Base-by-base conservation (phyloP, 345 rosid species). In the Eucalyptus pauciflora region DNA sequence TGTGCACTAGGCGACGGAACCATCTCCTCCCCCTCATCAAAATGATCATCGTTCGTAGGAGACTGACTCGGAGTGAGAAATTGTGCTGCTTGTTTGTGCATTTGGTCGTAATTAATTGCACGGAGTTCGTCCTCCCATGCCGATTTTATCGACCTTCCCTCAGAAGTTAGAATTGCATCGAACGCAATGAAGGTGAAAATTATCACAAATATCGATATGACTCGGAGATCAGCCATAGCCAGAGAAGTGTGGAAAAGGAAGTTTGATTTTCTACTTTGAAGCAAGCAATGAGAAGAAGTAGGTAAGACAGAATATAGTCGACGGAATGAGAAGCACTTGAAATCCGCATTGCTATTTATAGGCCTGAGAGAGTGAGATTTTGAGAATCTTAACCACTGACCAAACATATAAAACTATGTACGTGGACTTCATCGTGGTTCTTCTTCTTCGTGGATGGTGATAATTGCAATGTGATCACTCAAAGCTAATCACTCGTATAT, bases 131-230 rank as follows among this genome's bases (percentile, higher is more conserved):
- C 29, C 62, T 25, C 29, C 62, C 62, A 56, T 56, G 62, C 62
- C 13, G 62, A 56, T 56, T 56, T 56, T 56, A 56, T 56, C 6
- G 29, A 56, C 62, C 62, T 56, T 56, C 62, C 95, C 71, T 90
- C 91, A 3, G 85, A 85, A 25, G 64, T 86, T 37, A 89, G 80
- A 90, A 92, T 20, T 87, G 89, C 91, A 81, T 60, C 86, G 91
- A 51, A 88, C 71, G 64, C 67, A 50, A 91, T 22, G 22, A 93
- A 48, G 18, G 90, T 90, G 87, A 93, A 69, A 89, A 91, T 64
- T 31, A 89, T 58, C 83, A 56, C 88, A 67, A 13, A 88, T 71
- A 64, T 87, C 16, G 33, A 46, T 8, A 90, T 81, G 87, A 86
- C 15, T 13, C 4, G 88, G 37, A 64, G 51, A 80, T 88, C 86